Evolutionary conservation across 2,329 filamentous ascomycete genomes (phyloP).

Genomic region (Colletotrichum brevisporum): DNA sequence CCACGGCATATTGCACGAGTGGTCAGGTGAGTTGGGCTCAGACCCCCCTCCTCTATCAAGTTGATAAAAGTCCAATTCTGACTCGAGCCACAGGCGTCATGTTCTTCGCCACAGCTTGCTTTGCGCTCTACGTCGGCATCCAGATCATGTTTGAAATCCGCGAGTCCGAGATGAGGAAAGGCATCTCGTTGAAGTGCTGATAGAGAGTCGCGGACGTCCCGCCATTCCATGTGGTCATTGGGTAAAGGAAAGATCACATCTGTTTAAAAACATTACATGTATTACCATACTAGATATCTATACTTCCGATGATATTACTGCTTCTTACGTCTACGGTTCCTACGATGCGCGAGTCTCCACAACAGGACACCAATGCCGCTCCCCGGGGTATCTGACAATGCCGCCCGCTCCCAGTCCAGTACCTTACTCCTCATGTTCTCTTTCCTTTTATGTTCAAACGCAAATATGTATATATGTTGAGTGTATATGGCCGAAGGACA

Average conservation of each 20-base stretch:
- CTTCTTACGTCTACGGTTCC: conserved; percentile 8
- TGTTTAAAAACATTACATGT: conserved; percentile 7
- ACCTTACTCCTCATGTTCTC: neutral
- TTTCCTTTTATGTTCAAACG: neutral
- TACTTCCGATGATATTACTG: conserved; percentile 4
- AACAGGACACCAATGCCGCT: conserved; percentile 6
- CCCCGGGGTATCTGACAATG: conserved; percentile 30
- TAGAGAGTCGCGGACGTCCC: too few species aligned
- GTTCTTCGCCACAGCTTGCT: conserved; percentile 81
- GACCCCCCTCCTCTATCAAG: too few species aligned
- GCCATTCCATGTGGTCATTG: too few species aligned
- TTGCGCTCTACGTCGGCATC: conserved; percentile 84
- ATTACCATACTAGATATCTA: conserved; percentile 17
- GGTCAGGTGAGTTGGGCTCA: conserved; percentile 67
- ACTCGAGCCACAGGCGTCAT: conserved; percentile 66
- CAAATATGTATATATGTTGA: neutral
- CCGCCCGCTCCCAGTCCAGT: neutral
- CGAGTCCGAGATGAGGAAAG: conserved; percentile 85
- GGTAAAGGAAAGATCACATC: neutral
- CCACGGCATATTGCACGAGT: conserved; percentile 80
- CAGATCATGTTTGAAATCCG: conserved; percentile 98
- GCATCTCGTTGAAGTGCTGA: conserved; percentile 87
- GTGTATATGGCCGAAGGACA: neutral
- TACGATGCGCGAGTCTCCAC: neutral
- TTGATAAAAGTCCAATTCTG: neutral